Evolutionary conservation across 495 filamentous ascomycete species (phyloP).

Genomic region (Hypoxylon intermedium): DNA sequence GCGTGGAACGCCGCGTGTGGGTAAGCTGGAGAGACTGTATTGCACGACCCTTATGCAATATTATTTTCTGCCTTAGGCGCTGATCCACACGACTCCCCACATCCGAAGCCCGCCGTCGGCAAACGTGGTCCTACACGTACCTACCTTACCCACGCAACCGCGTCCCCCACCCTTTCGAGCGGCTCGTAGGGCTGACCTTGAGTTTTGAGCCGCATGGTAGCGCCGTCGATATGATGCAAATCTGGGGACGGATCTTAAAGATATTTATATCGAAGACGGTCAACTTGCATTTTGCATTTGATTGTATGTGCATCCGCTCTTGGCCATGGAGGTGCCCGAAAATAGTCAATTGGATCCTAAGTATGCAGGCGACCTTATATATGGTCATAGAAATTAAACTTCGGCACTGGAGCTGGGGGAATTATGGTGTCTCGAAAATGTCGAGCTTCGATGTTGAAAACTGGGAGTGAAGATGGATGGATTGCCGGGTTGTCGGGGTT

Average conservation of each 20-base stretch:
- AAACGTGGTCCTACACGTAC: slow-evolving; percentile 12
- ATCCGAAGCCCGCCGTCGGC: slow-evolving; percentile 9
- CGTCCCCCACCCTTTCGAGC: slow-evolving; percentile 32
- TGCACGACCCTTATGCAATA: no score
- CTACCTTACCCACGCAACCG: slow-evolving; percentile 39
- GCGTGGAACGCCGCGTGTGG: background rate
- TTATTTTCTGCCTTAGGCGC: slow-evolving; percentile 14
- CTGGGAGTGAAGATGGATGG: slow-evolving; percentile 34
- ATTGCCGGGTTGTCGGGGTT: slow-evolving; percentile 33
- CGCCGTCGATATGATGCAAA: slow-evolving; percentile 46
- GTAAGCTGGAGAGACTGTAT: no score
- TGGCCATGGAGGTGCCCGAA: slow-evolving; percentile 17
- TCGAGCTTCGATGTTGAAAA: slow-evolving; percentile 38
- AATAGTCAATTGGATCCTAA: slow-evolving; percentile 23
- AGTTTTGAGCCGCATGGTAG: slow-evolving; percentile 48
- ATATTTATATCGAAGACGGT: slow-evolving; percentile 41
- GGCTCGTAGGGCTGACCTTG: slow-evolving; percentile 45
- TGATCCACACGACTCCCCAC: background rate
- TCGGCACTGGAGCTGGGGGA: slow-evolving; percentile 3
- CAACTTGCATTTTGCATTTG: slow-evolving; percentile 23
- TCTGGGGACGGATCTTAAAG: slow-evolving; percentile 35
- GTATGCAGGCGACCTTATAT: slow-evolving; percentile 23
- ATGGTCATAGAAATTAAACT: background rate
- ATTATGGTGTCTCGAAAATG: slow-evolving; percentile 7
- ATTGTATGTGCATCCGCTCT: slow-evolving; percentile 1